Evolutionary conservation across 78 protist species (phyloP), one percentile per base, ranked within the genome.

Genomic region (Dictyostelium brefeldianum): DNA sequence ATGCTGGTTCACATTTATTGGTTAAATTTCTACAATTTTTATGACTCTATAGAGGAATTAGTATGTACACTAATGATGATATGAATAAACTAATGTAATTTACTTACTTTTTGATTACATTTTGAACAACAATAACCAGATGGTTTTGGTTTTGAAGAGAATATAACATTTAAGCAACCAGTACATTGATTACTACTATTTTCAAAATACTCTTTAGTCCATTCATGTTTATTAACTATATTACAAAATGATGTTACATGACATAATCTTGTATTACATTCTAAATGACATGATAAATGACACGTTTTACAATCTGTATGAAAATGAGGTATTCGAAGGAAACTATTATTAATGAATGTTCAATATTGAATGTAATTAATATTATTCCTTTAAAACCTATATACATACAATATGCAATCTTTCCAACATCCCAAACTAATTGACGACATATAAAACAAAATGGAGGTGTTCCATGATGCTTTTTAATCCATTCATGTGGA

Each of bases 141-240:
- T 62, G 80, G n/a, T n/a, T 87, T 87, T 18, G 56, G 15, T 62
- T 80, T 80, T 25, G 82, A 51, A 11, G 92, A 87, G 50, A 74
- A 46, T 75, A 87, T 87, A 25, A 51, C 29, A 64, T 87, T 87
- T 22, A 74, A 54, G 77, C 92, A 87, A 87, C 92, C 92, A n/a
- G 43, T n/a, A 10, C 92, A 87, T 50, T 46, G 69, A 1, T 51
- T 75, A 5, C 74, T 25, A 17, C 74, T 36, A 20, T 46, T 48
- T 17, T 87, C 83, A 77, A 87, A 87, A 5, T n/a, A 5, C 7
- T 87, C 92, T 50, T 77, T 87, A 43, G 29, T 59, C 92, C 92
- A 87, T 31, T 87, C 92, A n/a, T 87, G 92, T 48, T 87, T 87
- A 36, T 36, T 36, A 22, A 74, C 50, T 17, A 62, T 25, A 17